These are phyloP conservation scores for Rhododendron henanense DNA, from an alignment of 148 eudicot species.

Conservation along the genomic window DNA sequence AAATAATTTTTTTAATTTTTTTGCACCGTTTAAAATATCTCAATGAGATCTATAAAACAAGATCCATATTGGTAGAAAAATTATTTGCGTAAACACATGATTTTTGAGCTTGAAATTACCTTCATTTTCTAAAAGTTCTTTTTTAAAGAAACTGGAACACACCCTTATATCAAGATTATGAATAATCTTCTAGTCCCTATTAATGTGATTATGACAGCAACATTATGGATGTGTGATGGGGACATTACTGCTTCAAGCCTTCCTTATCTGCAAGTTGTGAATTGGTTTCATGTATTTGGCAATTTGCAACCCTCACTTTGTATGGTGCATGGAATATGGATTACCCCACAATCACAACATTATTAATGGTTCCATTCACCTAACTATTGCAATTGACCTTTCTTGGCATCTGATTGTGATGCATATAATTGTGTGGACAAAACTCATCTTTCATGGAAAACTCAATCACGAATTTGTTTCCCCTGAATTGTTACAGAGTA, in stretches of 20 bases:
- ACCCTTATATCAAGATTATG: not conserved
- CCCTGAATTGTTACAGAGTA: constrained; percentile 42
- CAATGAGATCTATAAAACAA: no score
- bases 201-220: not conserved
- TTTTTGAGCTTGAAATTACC: no score
- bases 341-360: not conserved
- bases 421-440: not conserved
- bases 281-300: not conserved
- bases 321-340: not conserved
- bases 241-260: not conserved
- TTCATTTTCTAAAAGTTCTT: no score
- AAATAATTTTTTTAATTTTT: no score
- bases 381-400: not conserved
- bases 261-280: not conserved
- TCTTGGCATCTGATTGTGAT: not conserved
- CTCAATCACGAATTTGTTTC: not conserved
- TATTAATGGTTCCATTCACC: not conserved
- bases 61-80: no score
- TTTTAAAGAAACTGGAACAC: no score
- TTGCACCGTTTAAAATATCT: no score
- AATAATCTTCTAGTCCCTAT: not conserved
- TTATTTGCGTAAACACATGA: no score
- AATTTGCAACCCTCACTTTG: not conserved
- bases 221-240: not conserved
- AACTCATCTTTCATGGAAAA: not conserved